Evolutionary conservation across 805 yeast species (phyloP).

Genomic region (Pachysolen tannophilus): DNA sequence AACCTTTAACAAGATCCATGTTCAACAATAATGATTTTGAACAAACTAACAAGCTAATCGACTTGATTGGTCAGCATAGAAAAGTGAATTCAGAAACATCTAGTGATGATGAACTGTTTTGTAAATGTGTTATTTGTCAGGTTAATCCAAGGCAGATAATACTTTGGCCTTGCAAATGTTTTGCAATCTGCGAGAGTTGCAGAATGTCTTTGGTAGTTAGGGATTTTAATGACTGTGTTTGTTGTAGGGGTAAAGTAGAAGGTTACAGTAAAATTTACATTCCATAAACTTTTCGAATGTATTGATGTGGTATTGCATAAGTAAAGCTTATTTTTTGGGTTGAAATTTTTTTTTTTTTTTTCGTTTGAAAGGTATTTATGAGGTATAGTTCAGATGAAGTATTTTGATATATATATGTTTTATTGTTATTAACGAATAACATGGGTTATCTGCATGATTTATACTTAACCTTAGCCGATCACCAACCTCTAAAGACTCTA

Average conservation of each 20-base stretch:
- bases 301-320: too few relatives aligned
- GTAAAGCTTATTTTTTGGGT: too few relatives aligned
- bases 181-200: conserved; percentile 82
- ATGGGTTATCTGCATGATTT: too few relatives aligned
- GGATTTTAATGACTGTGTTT: conserved; percentile 73
- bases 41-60: conserved; percentile 15
- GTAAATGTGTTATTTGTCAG: conserved; percentile 76
- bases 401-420: too few relatives aligned
- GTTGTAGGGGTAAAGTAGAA: conserved; percentile 71
- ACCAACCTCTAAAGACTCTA: too few relatives aligned
- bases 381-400: too few relatives aligned
- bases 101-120: conserved; percentile 25
- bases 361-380: too few relatives aligned
- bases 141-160: conserved; percentile 65
- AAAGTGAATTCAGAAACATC: too few relatives aligned
- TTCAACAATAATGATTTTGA: conserved; percentile 18
- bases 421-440: too few relatives aligned
- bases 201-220: conserved; percentile 64
- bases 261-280: conserved; percentile 54
- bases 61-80: conserved; percentile 18
- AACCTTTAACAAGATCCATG: conserved; percentile 19
- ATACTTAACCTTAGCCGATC: too few relatives aligned
- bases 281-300: too few relatives aligned
- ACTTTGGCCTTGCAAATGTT: conserved; percentile 90
- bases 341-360: too few relatives aligned